Evolutionary conservation across 441 rosid genomes (phyloP).

Genomic region (Gossypium aridum): DNA sequence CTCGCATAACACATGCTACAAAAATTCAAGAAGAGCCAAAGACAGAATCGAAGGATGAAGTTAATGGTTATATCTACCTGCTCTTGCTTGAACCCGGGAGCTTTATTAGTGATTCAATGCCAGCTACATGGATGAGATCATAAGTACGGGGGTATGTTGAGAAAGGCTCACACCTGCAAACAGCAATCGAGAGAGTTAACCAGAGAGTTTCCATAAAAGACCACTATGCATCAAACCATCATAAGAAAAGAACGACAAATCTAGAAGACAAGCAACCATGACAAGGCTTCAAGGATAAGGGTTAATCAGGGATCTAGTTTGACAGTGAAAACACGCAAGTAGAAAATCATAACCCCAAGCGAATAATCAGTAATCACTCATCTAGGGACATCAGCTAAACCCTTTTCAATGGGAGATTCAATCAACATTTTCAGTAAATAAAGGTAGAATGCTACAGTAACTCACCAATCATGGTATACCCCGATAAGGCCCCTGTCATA

Average conservation of each 20-base stretch:
- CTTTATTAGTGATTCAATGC: conserved; percentile 70
- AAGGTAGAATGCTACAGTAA: not conserved
- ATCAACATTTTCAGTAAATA: conserved; percentile 3
- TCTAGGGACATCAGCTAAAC: not conserved
- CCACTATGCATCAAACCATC: not conserved
- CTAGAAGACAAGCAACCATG: not conserved
- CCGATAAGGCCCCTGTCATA: conserved; percentile 93
- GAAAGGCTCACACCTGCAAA: conserved; percentile 91
- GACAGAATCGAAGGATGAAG: not conserved
- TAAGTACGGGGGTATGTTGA: conserved; percentile 97
- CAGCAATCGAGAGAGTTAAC: conserved; percentile 16
- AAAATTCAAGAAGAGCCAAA: not conserved
- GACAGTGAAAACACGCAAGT: not conserved
- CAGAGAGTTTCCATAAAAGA: not conserved
- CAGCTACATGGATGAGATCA: conserved; percentile 78
- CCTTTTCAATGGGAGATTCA: not conserved
- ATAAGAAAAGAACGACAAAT: not conserved
- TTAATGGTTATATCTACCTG: conserved; percentile 35
- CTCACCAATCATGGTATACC: conserved; percentile 93
- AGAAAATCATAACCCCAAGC: not conserved
- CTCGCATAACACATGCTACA: not conserved
- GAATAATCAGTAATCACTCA: not conserved
- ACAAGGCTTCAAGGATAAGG: not conserved
- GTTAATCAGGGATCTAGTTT: not conserved
- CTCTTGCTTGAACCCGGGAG: conserved; percentile 44